Evolutionary conservation across 371 early-diverging fungal species (phyloP), one percentile per base, ranked within the genome.

Genomic region (Mycotypha africana): DNA sequence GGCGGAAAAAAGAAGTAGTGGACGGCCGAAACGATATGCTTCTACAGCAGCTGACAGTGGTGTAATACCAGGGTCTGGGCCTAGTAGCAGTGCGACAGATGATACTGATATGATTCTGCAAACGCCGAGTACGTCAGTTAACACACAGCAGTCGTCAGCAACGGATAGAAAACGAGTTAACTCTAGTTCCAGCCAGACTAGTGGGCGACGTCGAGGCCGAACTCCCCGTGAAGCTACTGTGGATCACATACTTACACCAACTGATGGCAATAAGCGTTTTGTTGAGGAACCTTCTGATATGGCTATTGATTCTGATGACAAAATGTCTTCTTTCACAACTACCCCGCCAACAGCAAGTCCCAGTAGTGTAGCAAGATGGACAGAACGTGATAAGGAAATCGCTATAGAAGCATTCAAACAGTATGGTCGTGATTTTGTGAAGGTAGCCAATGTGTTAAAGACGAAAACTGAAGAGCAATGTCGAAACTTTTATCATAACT

Each of bases 381-480:
- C 80, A 1, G 78, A 82, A 0, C 77, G 78, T 0, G 93, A 93
- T 38, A 85, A 86, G 24, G 65, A 71, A n/a, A 67, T 74, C 11
- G 91, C 85, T 0, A 61, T 86, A 9, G 80, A 84, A n/a, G 91
- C 81, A 0, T 83, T 89, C 47, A 81, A 81, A 49, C 61, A 64
- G n/a, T 67, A 78, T 37, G 91, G 91, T 2, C 72, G 82, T 8
- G 84, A 89, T 43, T 92, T 92, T 62, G 72, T 66, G 16, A 78
- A 71, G 12, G 85, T 91, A 0, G 76, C 92, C 4, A 54, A 56
- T 10, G 51, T 81, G 37, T 84, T 91, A 22, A 83, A 85, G 1
- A 82, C 86, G 4, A 91, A 92, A 56, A 84, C 89, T 1, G 84
- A 79, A 48, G 86, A 82, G 17, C 88, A 91, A 52, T 91, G 91